Conservation (phyloP, 257 asterid genomes). For the Haberlea rhodopensis region DNA sequence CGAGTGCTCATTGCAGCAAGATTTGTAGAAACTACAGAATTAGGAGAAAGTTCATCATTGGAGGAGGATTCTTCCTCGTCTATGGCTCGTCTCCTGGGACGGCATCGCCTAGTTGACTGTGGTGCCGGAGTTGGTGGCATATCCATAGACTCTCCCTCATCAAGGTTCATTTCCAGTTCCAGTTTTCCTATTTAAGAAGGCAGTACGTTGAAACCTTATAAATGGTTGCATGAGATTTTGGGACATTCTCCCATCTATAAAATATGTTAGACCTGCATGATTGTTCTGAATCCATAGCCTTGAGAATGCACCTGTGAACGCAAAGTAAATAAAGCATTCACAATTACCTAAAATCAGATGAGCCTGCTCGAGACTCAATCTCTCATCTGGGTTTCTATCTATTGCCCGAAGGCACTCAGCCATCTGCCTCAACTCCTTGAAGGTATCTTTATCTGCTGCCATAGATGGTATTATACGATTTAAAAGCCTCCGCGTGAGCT, state of each 20-base stretch:
- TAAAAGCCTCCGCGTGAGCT: constrained; percentile 62
- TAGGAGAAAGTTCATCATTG: constrained; percentile 57
- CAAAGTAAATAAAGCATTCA: background rate
- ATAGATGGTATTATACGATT: constrained; percentile 42
- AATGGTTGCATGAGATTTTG: constrained; percentile 12
- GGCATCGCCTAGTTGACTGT: constrained; percentile 45
- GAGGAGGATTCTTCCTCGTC: constrained; percentile 54
- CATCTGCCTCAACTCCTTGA: constrained; percentile 71
- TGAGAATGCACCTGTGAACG: background rate
- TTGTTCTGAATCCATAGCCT: background rate
- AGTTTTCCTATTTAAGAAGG: constrained; percentile 46
- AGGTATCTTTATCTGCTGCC: constrained; percentile 61
- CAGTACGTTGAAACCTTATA: background rate
- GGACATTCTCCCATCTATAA: background rate
- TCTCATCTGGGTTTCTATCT: constrained; percentile 57
- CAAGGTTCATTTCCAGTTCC: constrained; percentile 48
- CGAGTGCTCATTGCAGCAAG: constrained; percentile 47
- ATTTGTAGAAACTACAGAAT: constrained; percentile 54
- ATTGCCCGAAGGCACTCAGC: constrained; percentile 60
- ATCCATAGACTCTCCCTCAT: constrained; percentile 41
- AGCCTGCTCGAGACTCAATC: constrained; percentile 51
- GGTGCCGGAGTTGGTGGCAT: constrained; percentile 70
- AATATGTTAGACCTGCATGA: no score
- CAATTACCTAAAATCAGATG: constrained; percentile 57
- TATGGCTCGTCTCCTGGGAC: constrained; percentile 56